Base-by-base conservation (phyloP, 176 grass and related monocot species). In the Oryza rufipogon region DNA sequence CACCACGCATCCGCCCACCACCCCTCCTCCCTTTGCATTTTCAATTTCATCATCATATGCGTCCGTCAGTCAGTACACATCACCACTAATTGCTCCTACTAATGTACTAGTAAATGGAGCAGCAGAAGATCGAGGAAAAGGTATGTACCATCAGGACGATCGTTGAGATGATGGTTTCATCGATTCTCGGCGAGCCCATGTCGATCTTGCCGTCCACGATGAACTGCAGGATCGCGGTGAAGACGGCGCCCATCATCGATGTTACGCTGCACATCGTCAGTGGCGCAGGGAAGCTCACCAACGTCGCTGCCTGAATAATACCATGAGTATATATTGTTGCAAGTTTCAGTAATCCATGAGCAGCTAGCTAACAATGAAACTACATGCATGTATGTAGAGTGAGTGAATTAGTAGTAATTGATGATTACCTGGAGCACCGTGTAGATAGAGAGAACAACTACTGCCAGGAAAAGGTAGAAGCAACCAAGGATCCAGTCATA, bases 401-500 rank as follows among this genome's bases (percentile, higher is more conserved):
- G 52, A 56, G 16, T 56, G 34, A 36, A 36, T 26, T 26, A 26
- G 26, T 19, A 19, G 51, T 9, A 44, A 54, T 56, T 7, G 17
- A 48, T 7, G 17, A 48, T 83, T 90, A 93, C 91, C 85, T 90
- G 90, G 32, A 95, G 89, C 26, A 95, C 80, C 7, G 88, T 81
- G 60, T 65, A 81, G 49, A 86, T 49, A 11, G 93, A 78, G 36
- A 92, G 36, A 12, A 86, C 16, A 13, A 86, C 12, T 10, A 90
- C 78, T 2, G 58, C 82, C 6, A 23, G 60, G 5, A 95, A n/a
- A 19, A 95, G 87, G 80, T 48, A 92, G 58, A 76, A 86, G 82
- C 90, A 95, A 2, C 93, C 93, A 6, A 88, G 78, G 32, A 88
- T 88, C 90, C 90, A 90, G 56, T 95, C 88, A 39, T 68, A 46